These are phyloP conservation scores for Colletotrichum sp. DNA, from an alignment of 2,329 filamentous ascomycete species.

Conservation along the genomic window DNA sequence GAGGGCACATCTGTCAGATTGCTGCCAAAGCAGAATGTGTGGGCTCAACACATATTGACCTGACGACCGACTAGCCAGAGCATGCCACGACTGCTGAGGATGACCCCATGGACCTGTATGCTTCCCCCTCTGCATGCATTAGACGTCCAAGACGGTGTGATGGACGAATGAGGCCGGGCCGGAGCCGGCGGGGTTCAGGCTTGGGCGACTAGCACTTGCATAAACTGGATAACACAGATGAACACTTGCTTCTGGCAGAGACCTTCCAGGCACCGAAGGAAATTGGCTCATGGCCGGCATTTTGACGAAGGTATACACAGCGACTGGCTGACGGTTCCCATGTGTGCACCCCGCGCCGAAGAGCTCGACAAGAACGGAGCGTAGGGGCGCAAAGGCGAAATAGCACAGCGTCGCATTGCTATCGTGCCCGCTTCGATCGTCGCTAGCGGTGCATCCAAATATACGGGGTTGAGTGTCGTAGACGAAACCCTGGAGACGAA, in stretches of 20 bases:
- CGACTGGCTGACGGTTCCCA: not conserved
- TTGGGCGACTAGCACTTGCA: constrained; percentile 14
- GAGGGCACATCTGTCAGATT: not conserved
- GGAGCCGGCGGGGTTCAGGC: constrained; percentile 11
- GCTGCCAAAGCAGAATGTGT: constrained; percentile 9
- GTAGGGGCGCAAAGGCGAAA: not conserved
- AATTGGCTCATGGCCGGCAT: not conserved
- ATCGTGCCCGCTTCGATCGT: not conserved
- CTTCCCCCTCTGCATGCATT: constrained; percentile 29
- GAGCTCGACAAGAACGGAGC: not conserved
- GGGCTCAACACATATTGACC: constrained; percentile 14
- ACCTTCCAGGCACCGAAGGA: not conserved
- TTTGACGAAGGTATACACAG: not conserved
- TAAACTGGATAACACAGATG: constrained; percentile 13
- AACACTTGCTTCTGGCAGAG: not conserved
- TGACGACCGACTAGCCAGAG: constrained; percentile 32
- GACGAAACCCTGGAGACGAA: not conserved
- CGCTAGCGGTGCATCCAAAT: not conserved
- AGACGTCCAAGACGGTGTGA: constrained; percentile 10
- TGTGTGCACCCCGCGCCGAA: not conserved
- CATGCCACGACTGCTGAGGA: constrained; percentile 38
- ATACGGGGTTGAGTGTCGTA: not conserved
- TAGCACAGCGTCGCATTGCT: not conserved
- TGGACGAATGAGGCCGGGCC: constrained; percentile 19
- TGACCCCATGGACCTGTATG: constrained; percentile 21